Percentiles rank a stretch among this genome's conserved stretches.
These are phyloP conservation scores for Spirogloea muscicola DNA, from an alignment of 139 green algal genomes.

Conservation along the genomic window DNA sequence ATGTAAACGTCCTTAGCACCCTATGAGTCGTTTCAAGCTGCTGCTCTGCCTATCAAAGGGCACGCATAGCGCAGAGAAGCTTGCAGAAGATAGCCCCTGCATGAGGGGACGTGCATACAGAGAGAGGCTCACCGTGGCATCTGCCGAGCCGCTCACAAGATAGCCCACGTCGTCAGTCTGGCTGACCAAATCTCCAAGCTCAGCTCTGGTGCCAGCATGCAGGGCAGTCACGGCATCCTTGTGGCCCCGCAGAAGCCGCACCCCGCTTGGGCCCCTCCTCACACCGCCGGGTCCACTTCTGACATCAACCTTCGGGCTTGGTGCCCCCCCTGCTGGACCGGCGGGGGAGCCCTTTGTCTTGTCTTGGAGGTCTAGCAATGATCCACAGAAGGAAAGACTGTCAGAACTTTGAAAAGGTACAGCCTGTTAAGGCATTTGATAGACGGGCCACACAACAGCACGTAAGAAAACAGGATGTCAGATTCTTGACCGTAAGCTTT, in stretches of 20 bases:
- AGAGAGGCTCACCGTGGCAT: background rate
- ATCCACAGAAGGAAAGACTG: background rate
- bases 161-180: background rate
- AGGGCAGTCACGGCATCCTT: constrained; percentile 18
- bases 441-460: too few relatives aligned
- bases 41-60: too few relatives aligned
- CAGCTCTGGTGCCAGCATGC: background rate
- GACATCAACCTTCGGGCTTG: background rate
- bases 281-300: background rate
- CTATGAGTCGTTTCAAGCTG: too few relatives aligned
- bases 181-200: background rate
- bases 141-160: background rate
- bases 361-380: too few relatives aligned
- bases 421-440: background rate
- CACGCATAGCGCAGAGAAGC: too few relatives aligned
- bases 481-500: too few relatives aligned
- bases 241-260: constrained; percentile 6
- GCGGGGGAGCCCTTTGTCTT: too few relatives aligned
- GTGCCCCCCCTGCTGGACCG: background rate
- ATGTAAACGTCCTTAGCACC: too few relatives aligned
- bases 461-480: too few relatives aligned
- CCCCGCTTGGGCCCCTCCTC: background rate
- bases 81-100: too few relatives aligned
- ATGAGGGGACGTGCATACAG: background rate
- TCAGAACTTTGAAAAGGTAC: background rate